Evolutionary conservation across 2,329 filamentous ascomycete genomes (phyloP).

Genomic region (Epichloe gansuensis): DNA sequence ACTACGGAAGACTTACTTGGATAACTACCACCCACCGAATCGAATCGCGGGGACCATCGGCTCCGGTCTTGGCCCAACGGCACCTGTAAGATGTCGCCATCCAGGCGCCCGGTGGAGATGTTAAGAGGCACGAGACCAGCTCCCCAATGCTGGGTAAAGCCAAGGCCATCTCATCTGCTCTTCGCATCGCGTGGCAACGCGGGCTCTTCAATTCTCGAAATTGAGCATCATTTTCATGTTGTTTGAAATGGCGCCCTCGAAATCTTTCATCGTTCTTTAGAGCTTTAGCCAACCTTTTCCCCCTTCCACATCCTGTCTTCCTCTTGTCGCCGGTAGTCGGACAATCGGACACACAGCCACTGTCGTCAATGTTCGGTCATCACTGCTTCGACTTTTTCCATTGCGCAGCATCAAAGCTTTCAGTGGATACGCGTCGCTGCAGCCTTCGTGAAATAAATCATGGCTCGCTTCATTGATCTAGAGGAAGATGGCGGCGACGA

Average conservation of each 20-base stretch:
- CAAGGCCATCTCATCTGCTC: background rate
- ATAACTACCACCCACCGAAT: background rate
- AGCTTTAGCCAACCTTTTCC: background rate
- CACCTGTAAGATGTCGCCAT: background rate
- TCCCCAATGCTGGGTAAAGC: background rate
- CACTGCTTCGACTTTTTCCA: background rate
- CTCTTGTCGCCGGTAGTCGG: background rate
- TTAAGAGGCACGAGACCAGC: slow-evolving; percentile 3
- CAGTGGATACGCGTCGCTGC: background rate
- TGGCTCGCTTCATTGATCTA: slow-evolving; percentile 15
- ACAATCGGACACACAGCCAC: background rate
- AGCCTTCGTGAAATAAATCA: background rate
- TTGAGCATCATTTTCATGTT: background rate
- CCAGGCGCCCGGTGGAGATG: slow-evolving; percentile 2
- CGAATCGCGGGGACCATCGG: background rate
- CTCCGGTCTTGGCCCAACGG: slow-evolving; percentile 1
- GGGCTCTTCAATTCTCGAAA: background rate
- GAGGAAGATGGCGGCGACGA: slow-evolving; percentile 8
- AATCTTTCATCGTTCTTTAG: background rate
- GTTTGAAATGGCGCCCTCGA: slow-evolving; percentile 6
- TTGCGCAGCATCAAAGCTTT: background rate
- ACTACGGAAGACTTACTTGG: too few relatives aligned
- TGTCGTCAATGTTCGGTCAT: background rate
- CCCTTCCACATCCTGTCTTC: background rate
- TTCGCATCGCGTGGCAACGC: background rate